Base-by-base conservation (phyloP, 169 alveolate species). In the Theileria annulata region DNA sequence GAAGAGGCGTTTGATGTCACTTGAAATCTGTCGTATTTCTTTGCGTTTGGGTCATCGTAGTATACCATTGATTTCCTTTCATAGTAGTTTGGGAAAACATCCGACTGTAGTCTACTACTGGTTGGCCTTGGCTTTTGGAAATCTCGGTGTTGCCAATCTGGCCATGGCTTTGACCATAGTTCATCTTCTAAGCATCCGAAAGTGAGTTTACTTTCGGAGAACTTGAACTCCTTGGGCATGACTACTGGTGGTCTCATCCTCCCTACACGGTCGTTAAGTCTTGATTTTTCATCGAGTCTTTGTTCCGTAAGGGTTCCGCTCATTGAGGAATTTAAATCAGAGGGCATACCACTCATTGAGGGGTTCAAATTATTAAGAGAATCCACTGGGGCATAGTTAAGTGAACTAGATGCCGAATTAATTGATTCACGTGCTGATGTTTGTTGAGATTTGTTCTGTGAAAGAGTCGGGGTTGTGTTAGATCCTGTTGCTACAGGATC, bases 121-220 rank as follows among this genome's bases (percentile, higher is more conserved):
- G 15, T 62, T 15, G 71, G 31, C 42, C 71, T 62, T 21, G 37
- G 71, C 71, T 62, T 62, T 47, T 23, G 71, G 33, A 27, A 62
- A 21, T 62, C 51, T 9, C 71, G 31, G 12, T 15, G 37, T 42
- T 42, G 51, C 51, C 51, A 42, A 37, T 62, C 71, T 23, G 49
- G 37, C 71, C 71, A 48, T 37, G 58, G 76, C 76, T 68, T 68
- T 37, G 58, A 30, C 79, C 79, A 72, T 33, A 49, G 58, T 21
- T 62, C 51, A 23, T 82, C 89, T 51, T 82, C 89, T 12, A 82
- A 69, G 21, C 54, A 82, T 8, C 79, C 80, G 51, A 82, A 82
- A 79, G 75, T 66, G 3, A 59, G 17, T 17, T 75, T 49, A 1
- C 78, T 64, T 42, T 82, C 86, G 6, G 58, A 30, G 37, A 60